Evolutionary conservation across 768 basidiomycete genomes (phyloP), one percentile per base, ranked within the genome.

Genomic region (Auricularia heimuer): DNA sequence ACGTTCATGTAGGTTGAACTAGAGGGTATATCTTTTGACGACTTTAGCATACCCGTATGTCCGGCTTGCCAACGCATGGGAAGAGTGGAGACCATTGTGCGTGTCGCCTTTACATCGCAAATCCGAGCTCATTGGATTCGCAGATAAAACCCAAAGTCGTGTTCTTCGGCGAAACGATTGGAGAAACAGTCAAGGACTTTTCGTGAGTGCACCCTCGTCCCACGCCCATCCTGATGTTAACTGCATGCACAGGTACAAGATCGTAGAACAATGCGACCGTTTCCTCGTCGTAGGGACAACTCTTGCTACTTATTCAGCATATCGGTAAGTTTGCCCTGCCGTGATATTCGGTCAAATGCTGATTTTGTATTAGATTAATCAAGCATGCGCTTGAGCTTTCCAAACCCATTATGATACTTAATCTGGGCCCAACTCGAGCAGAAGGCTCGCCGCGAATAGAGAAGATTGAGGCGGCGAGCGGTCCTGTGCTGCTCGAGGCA

Each of bases 251-350:
- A 90, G 90, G 34, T 86, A 83, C 70, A 71, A 69, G 18, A 78
- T 85, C 39, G 71, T 95, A 45, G 83, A 87, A 66, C 71, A 73
- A 7, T 77, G 84, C 24, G 87, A 91, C 63, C 80, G 85, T 56
- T 74, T 98, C 0, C 82, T 98, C 56, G 77, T 96, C 47, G 76
- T 96, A 44, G 96, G 95, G 39, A 95, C 94, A 0, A 94, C 92
- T 1, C 83, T 97, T 34, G 94, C 96, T 0, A 98, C 95, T 0
- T 97, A 90, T 75, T 94, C 92, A 4, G 93, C 94, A 2, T 97
- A 88, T 75, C 81, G 91, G 91, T 90, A 68, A 33, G 77, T 64
- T 47, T 36, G 29, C 14, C 3, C 61, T 33, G 24, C 63, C 18
- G n/a, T 37, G 21, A 33, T 7, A 62, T 16, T 42, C 21, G 16